Evolutionary conservation across 1,284 basidiomycete species (phyloP), one percentile per base, ranked within the genome.

Genomic region (Trichosporon inkin): DNA sequence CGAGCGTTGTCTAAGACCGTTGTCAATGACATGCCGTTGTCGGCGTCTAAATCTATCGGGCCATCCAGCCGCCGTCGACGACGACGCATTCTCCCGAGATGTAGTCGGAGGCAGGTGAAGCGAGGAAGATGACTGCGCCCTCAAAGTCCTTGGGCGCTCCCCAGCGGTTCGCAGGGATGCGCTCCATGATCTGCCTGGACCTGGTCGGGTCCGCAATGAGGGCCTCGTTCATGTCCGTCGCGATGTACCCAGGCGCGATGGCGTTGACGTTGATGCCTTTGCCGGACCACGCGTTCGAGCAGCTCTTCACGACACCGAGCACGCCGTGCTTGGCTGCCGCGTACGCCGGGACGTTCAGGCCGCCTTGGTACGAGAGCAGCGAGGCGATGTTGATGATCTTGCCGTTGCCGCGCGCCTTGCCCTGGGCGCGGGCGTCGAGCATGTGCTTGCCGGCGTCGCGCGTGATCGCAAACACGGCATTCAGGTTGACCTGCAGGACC

Each of bases 101-200:
- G 71, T 96, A 97, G 76, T 91, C 86, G 69, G 88, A 90, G 1
- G 92, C 93, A 49, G 79, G 79, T 67, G 88, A 90, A 6, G 92
- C 89, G 36, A 97, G 85, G 80, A 91, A 97, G n/a, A 96, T 85
- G 56, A 90, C 79, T 0, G 91, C 89, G 6, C 93, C 93, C 35
- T 89, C 90, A 79, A 97, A 94, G 80, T 97, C 93, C 44, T 81
- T 81, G 1, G 93, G 91, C 34, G 83, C 79, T 38, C 91, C 94
- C 94, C 94, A 97, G 62, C 93, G 82, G 17, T 86, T 88, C 7
- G 89, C 88, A n/a, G 92, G 92, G 67, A 94, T 95, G 59, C 92
- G 85, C 73, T 95, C 92, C 60, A 89, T 86, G 72, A 97, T 95
- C 79, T 97, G 93, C 56, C 86, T 85, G 61, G 87, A 82, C 41